These are phyloP conservation scores for Chlamydomonas sphaeroides DNA, from an alignment of 139 green algal genomes.

Conservation along the genomic window DNA sequence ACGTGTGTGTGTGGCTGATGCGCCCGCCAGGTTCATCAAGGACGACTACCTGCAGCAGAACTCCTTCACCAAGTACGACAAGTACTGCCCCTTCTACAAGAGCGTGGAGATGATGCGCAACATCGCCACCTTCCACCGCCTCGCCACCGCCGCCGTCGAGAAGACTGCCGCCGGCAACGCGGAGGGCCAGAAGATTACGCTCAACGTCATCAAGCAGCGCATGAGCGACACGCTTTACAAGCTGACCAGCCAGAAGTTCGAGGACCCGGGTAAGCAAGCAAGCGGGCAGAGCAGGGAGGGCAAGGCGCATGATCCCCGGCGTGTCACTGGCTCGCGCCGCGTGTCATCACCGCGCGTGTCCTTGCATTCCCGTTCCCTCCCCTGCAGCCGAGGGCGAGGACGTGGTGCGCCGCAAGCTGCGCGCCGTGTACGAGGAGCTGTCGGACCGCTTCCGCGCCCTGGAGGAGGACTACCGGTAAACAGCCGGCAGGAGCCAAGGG, in stretches of 20 bases:
- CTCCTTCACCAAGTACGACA: slow-evolving; percentile 95
- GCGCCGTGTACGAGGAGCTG: slow-evolving; percentile 88
- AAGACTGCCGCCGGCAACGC: slow-evolving; percentile 78
- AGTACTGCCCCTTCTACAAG: slow-evolving; percentile 99
- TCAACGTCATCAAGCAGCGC: slow-evolving; percentile 95
- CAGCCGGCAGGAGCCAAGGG: too few species aligned
- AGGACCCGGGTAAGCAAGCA: slow-evolving; percentile 87
- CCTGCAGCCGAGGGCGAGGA: slow-evolving; percentile 73
- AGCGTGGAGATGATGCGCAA: slow-evolving; percentile 96
- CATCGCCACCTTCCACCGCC: slow-evolving; percentile 86
- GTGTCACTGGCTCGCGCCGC: too few species aligned
- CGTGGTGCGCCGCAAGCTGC: slow-evolving; percentile 71
- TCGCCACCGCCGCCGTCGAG: slow-evolving; percentile 89
- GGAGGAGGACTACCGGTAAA: slow-evolving; percentile 96
- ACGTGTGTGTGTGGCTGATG: too few species aligned
- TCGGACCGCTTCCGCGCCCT: slow-evolving; percentile 87
- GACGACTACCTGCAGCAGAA: slow-evolving; percentile 99
- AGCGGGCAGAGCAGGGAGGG: not conserved
- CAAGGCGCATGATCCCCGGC: too few species aligned
- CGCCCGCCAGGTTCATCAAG: slow-evolving; percentile 95
- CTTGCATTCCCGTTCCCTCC: too few species aligned
- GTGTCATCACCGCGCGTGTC: too few species aligned
- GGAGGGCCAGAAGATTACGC: slow-evolving; percentile 91
- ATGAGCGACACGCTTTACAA: slow-evolving; percentile 95
- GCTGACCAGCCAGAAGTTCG: slow-evolving; percentile 96